A percentile compares a stretch with the other conserved stretches of the same genome.
These are phyloP conservation scores for Scheffersomyces lignicola DNA, from an alignment of 1,139 yeast genomes.

Conservation along the genomic window DNA sequence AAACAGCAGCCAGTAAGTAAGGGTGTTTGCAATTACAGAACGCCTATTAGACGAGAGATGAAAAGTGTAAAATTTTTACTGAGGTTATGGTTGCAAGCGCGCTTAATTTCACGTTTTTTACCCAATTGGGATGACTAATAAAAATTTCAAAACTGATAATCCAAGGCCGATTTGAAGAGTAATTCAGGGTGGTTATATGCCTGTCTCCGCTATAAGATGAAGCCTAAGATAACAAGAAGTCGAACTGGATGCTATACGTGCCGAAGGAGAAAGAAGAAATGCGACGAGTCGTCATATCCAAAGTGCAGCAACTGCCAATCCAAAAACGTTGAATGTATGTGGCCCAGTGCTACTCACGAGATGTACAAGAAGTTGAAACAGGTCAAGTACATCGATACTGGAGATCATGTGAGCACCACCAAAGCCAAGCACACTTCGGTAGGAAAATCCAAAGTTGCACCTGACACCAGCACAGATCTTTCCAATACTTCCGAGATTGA, in stretches of 20 bases:
- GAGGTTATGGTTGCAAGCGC: constrained; percentile 8
- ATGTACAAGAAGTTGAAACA: constrained; percentile 23
- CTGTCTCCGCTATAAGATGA: neutral
- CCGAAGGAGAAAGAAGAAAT: constrained; percentile 39
- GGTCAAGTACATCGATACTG: constrained; percentile 26
- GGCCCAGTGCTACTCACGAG: constrained; percentile 34
- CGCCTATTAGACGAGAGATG: too few relatives aligned
- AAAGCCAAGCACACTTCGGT: too few relatives aligned
- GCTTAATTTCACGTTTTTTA: constrained; percentile 7
- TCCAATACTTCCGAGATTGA: too few relatives aligned
- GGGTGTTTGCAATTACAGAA: too few relatives aligned
- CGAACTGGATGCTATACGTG: constrained; percentile 44
- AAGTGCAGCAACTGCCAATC: constrained; percentile 30
- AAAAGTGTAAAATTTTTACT: neutral
- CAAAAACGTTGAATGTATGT: constrained; percentile 27
- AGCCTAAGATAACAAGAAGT: constrained; percentile 20
- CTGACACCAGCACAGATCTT: too few relatives aligned
- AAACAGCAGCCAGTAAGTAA: too few relatives aligned
- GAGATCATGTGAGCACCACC: too few relatives aligned
- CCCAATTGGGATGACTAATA: constrained; percentile 8
- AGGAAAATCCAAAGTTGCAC: too few relatives aligned
- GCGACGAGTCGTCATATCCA: constrained; percentile 42
- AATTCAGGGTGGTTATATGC: too few relatives aligned
- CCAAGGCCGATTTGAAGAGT: too few relatives aligned
- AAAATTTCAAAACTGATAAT: neutral